Evolutionary conservation across 805 yeast genomes (phyloP).

Genomic region (Yarrowia yakushimensis): DNA sequence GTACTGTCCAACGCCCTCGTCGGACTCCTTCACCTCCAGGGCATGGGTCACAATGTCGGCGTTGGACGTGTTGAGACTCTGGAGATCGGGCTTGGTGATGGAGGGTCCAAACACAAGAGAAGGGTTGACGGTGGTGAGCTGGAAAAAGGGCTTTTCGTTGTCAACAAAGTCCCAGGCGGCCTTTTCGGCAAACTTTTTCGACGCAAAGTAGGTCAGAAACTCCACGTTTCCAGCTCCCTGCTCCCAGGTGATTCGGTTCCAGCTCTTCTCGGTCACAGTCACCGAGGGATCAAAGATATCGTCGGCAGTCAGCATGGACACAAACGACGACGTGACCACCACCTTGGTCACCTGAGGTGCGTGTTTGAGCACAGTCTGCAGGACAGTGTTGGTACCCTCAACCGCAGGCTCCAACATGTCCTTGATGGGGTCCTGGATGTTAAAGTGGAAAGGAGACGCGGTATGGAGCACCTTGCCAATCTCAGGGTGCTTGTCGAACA

Average conservation of each 20-base stretch:
- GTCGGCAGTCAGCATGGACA: conserved; percentile 42
- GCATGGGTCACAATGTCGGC: conserved; percentile 6
- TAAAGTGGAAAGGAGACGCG: conserved; percentile 42
- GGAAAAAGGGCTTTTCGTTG: conserved; percentile 34
- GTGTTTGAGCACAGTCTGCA: conserved; percentile 41
- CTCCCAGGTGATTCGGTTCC: conserved; percentile 41
- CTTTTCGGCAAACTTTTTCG: conserved; percentile 55
- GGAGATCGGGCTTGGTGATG: conserved; percentile 33
- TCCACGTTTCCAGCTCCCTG: conserved; percentile 26
- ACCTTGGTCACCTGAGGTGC: conserved; percentile 40
- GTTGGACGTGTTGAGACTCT: conserved; percentile 39
- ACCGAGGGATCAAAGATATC: conserved; percentile 30
- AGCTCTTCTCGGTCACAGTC: conserved; percentile 37
- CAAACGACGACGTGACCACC: conserved; percentile 50
- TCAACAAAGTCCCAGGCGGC: conserved; percentile 52
- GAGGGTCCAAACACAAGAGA: conserved; percentile 38
- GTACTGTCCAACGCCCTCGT: conserved; percentile 28
- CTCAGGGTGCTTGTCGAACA: conserved; percentile 42
- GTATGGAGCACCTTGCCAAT: conserved; percentile 42
- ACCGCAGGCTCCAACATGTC: conserved; percentile 49
- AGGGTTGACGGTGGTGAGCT: conserved; percentile 35
- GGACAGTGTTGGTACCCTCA: conserved; percentile 46
- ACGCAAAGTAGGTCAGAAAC: conserved; percentile 35
- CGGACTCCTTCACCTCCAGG: background rate
- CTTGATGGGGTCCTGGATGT: conserved; percentile 40